phyloP scores from a whole-genome alignment of 2,329 filamentous ascomycete genomes.

The Diaporthe australafricana region DNA sequence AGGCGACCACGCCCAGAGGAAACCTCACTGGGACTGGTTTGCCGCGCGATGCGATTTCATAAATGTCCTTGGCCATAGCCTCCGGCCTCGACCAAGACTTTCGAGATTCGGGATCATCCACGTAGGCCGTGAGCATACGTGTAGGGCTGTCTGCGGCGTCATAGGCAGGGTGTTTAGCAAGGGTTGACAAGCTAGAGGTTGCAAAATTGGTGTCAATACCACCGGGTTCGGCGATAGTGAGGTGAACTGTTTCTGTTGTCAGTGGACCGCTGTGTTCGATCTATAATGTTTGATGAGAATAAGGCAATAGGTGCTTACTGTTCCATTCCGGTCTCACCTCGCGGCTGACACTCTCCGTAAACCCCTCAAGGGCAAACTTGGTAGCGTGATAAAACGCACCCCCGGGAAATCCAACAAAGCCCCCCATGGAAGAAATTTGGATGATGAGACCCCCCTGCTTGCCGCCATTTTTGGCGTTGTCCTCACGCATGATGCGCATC shows the following conservation, averaged over 20 bases:
- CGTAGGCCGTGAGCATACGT: conserved; percentile 45
- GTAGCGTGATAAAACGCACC: conserved; percentile 53
- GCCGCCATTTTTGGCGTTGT: conserved; percentile 41
- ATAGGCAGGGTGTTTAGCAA: conserved; percentile 54
- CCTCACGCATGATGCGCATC: conserved; percentile 45
- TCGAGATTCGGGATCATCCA: conserved; percentile 41
- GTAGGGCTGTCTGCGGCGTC: conserved; percentile 47
- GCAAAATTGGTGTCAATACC: conserved; percentile 52
- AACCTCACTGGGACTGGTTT: conserved; percentile 53
- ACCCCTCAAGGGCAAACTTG: conserved; percentile 61
- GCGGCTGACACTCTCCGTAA: conserved; percentile 57
- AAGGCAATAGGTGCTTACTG: conserved; percentile 45
- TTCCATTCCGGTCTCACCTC: conserved; percentile 57
- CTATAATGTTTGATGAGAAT: conserved; percentile 31
- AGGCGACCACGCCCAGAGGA: conserved; percentile 54
- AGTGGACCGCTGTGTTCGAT: background rate
- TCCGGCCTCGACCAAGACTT: conserved; percentile 48
- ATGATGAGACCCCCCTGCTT: conserved; percentile 62
- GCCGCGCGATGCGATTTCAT: conserved; percentile 47
- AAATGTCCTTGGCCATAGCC: conserved; percentile 51
- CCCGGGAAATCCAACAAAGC: conserved; percentile 49
- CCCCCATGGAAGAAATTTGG: conserved; percentile 66
- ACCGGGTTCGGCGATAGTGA: conserved; percentile 56
- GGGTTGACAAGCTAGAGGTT: conserved; percentile 45
- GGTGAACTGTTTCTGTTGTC: conserved; percentile 46